phyloP scores from a whole-genome alignment of 345 rosid species.

The Brassica nigra region DNA sequence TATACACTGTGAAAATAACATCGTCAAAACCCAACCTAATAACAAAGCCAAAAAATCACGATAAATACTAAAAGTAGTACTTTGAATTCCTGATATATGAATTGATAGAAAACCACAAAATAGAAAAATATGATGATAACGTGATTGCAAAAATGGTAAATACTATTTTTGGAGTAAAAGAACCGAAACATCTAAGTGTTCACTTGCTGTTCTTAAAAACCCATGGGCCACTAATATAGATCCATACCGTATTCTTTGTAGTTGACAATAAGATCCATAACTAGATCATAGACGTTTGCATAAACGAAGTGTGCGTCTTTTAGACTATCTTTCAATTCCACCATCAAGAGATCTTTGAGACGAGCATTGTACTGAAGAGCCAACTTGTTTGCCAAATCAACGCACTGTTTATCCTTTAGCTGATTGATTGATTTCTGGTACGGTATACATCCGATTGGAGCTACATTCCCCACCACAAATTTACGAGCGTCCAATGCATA shows the following conservation, averaged over 20 bases:
- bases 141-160: neutral
- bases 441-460: constrained; percentile 95
- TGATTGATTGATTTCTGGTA: constrained; percentile 85
- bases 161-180: neutral
- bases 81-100: neutral
- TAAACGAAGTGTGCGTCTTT: constrained; percentile 71
- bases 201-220: neutral
- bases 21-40: neutral
- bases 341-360: constrained; percentile 65
- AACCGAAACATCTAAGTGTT: neutral
- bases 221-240: neutral
- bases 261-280: constrained; percentile 86
- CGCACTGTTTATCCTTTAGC: constrained; percentile 67
- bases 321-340: constrained; percentile 60
- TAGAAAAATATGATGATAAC: neutral
- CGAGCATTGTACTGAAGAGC: constrained; percentile 71
- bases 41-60: neutral
- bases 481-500: constrained; percentile 79
- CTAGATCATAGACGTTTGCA: constrained; percentile 86
- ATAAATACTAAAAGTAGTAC: neutral
- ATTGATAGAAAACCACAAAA: neutral
- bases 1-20: neutral
- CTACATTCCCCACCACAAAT: constrained; percentile 85
- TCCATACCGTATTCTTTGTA: constrained; percentile 64
- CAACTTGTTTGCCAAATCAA: constrained; percentile 73